Evolutionary conservation across 2,329 filamentous ascomycete genomes (phyloP).

Genomic region (Penicillium vulpinum): DNA sequence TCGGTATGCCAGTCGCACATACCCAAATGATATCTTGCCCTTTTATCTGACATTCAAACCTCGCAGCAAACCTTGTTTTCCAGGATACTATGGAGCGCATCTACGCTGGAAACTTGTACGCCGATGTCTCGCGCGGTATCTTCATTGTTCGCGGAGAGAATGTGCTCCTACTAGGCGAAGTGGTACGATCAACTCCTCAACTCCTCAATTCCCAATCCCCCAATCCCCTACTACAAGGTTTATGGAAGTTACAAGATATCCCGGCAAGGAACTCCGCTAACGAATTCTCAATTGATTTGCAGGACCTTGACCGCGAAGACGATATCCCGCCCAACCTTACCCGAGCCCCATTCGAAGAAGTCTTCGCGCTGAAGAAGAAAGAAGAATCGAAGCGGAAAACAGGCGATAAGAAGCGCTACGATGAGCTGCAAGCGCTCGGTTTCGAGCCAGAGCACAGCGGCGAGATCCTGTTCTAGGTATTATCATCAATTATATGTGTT

Average conservation of each 20-base stretch:
- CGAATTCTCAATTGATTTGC: background rate
- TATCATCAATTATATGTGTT: background rate
- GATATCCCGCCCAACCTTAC: conserved; percentile 71
- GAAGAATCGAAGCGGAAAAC: conserved; percentile 68
- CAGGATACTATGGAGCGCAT: conserved; percentile 90
- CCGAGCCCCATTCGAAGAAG: conserved; percentile 65
- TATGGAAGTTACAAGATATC: background rate
- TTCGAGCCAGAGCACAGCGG: conserved; percentile 85
- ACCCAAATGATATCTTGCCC: background rate
- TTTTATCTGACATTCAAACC: conserved; percentile 1
- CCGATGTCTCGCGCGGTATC: conserved; percentile 80
- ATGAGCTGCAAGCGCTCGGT: conserved; percentile 72
- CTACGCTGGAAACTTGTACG: conserved; percentile 73
- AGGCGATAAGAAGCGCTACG: conserved; percentile 69
- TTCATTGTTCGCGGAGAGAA: conserved; percentile 96
- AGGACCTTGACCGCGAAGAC: conserved; percentile 93
- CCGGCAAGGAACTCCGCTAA: background rate
- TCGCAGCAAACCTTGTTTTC: conserved; percentile 84
- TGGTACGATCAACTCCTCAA: conserved; percentile 50
- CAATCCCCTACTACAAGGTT: background rate
- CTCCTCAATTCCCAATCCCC: background rate
- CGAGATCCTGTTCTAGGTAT: conserved; percentile 66
- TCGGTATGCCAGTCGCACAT: conserved; percentile 61
- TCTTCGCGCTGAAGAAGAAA: conserved; percentile 71
- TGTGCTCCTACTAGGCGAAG: conserved; percentile 91